Percentiles rank a stretch among this genome's conserved stretches.
These are phyloP conservation scores for Pulveroboletus sp. DNA, from an alignment of 768 basidiomycete species.

Conservation along the genomic window DNA sequence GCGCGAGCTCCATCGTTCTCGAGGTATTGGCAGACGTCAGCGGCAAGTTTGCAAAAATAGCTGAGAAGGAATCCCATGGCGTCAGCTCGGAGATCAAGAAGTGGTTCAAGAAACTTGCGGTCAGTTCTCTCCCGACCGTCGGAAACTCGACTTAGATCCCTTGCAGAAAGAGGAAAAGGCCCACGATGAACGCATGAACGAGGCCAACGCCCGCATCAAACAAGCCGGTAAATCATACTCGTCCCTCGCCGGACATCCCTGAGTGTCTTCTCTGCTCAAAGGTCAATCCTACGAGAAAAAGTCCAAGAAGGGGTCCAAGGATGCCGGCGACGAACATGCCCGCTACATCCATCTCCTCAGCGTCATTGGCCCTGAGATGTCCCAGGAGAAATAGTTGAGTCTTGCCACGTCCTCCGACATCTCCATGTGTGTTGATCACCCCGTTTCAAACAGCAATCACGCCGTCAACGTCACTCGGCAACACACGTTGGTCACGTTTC, in stretches of 20 bases:
- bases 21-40: slow-evolving; percentile 69
- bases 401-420: background rate
- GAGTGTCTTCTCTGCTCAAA: slow-evolving; percentile 25
- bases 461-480: slow-evolving; percentile 55
- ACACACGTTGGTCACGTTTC: slow-evolving; percentile 53
- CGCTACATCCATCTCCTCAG: slow-evolving; percentile 73
- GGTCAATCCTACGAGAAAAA: slow-evolving; percentile 78
- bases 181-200: slow-evolving; percentile 66
- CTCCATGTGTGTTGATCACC: background rate
- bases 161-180: slow-evolving; percentile 72
- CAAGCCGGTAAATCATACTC: slow-evolving; percentile 51
- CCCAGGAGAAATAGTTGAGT: slow-evolving; percentile 73
- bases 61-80: slow-evolving; percentile 65
- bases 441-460: slow-evolving; percentile 50
- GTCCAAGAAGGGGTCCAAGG: slow-evolving; percentile 63
- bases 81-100: slow-evolving; percentile 70
- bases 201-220: slow-evolving; percentile 68
- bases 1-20: slow-evolving; percentile 58
- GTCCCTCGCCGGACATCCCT: background rate
- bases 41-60: slow-evolving; percentile 66
- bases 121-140: slow-evolving; percentile 32
- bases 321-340: slow-evolving; percentile 69
- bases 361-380: slow-evolving; percentile 69
- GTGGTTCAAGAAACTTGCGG: slow-evolving; percentile 82
- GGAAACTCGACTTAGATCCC: background rate